Conservation (phyloP, 1,284 basidiomycete species). For the Heterobasidion occidentale region DNA sequence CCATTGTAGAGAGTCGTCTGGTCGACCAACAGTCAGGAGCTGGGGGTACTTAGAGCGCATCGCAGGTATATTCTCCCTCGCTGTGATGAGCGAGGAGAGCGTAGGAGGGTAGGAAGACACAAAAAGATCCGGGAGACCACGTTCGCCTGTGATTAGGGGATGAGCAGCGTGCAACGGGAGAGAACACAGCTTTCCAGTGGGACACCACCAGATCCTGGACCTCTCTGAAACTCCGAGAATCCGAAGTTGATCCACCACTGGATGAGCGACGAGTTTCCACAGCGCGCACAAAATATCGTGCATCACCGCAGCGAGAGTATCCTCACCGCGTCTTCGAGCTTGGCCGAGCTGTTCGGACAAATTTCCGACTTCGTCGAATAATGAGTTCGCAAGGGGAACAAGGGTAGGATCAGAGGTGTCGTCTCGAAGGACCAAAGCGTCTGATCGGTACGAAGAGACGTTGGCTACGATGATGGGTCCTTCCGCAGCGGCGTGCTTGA, state of each 20-base stretch:
- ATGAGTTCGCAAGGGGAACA: not conserved
- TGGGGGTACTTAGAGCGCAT: constrained; percentile 8
- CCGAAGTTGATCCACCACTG: constrained; percentile 19
- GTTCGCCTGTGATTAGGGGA: constrained; percentile 9
- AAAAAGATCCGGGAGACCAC: constrained; percentile 19
- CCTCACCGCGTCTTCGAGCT: not conserved
- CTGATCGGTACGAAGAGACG: constrained; percentile 15
- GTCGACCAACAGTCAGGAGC: constrained; percentile 12
- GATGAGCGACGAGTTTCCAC: constrained; percentile 25
- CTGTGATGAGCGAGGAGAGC: constrained; percentile 22
- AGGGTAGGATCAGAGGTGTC: not conserved
- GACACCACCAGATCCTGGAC: constrained; percentile 38
- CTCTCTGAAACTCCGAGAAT: constrained; percentile 8
- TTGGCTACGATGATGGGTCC: constrained; percentile 30
- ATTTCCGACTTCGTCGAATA: not conserved
- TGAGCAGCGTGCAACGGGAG: constrained; percentile 35
- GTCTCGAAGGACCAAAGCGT: constrained; percentile 19
- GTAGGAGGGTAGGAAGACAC: constrained; percentile 32
- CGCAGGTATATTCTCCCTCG: constrained; percentile 4
- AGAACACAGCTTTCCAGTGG: constrained; percentile 22
- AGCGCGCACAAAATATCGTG: constrained; percentile 17
- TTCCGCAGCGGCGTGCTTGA: constrained; percentile 20
- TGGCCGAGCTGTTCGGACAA: not conserved
- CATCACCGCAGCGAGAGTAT: not conserved
- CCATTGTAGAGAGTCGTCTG: constrained; percentile 20